Percentiles rank a stretch among this genome's conserved stretches.
These are phyloP conservation scores for Ogataea ramenticola DNA, from an alignment of 805 yeast species.

Conservation along the genomic window DNA sequence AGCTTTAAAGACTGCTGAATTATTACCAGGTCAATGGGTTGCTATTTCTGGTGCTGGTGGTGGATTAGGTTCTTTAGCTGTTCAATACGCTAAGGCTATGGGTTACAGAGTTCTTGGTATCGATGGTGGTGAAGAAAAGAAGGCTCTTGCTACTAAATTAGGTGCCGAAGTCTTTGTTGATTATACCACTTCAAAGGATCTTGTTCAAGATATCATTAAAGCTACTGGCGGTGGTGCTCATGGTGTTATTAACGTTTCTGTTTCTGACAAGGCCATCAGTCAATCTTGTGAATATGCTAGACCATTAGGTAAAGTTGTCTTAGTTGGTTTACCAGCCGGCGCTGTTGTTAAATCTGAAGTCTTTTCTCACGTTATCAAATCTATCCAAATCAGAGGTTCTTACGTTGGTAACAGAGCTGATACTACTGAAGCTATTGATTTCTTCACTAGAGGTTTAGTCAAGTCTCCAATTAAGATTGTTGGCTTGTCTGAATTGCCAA, in stretches of 20 bases:
- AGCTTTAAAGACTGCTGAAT: slow-evolving; percentile 74
- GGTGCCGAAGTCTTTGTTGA: slow-evolving; percentile 64
- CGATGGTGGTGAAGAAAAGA: slow-evolving; percentile 70
- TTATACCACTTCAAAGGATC: slow-evolving; percentile 35
- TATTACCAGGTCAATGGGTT: slow-evolving; percentile 71
- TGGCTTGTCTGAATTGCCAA: slow-evolving; percentile 64
- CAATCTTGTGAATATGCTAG: slow-evolving; percentile 56
- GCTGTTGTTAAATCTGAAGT: slow-evolving; percentile 67
- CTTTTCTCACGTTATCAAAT: slow-evolving; percentile 66
- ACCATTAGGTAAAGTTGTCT: slow-evolving; percentile 53
- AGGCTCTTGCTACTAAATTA: slow-evolving; percentile 38
- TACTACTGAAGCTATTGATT: slow-evolving; percentile 69
- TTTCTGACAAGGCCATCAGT: slow-evolving; percentile 41
- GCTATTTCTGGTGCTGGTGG: slow-evolving; percentile 77
- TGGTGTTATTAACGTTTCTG: slow-evolving; percentile 61
- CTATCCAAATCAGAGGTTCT: slow-evolving; percentile 69
- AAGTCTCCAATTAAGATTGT: slow-evolving; percentile 63
- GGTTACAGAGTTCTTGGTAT: slow-evolving; percentile 65
- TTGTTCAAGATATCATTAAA: slow-evolving; percentile 32
- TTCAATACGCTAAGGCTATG: slow-evolving; percentile 72
- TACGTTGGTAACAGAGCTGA: slow-evolving; percentile 89
- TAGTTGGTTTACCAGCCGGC: slow-evolving; percentile 71
- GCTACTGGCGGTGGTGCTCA: slow-evolving; percentile 51
- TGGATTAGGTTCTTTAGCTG: slow-evolving; percentile 70
- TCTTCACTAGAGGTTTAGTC: slow-evolving; percentile 60